Evolutionary conservation across 2,329 filamentous ascomycete species (phyloP).

Genomic region (Cercospora nicotianae): DNA sequence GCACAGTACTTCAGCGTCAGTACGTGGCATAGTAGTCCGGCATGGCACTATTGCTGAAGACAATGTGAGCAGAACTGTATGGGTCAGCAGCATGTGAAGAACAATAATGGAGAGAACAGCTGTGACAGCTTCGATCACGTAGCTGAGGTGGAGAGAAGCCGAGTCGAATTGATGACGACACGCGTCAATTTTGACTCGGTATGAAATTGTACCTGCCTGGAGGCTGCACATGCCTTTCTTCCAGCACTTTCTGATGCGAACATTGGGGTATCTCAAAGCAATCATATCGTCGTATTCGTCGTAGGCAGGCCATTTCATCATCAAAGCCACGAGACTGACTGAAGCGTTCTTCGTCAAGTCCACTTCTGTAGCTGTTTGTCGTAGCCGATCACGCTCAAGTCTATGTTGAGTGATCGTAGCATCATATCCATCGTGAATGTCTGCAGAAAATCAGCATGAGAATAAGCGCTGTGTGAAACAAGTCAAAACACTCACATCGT

Average conservation of each 20-base stretch:
- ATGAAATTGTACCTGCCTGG: background rate
- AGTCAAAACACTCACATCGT: conserved; percentile 41
- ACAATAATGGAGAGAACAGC: background rate
- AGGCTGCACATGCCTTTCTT: background rate
- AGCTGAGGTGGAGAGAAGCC: background rate
- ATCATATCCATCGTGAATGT: conserved; percentile 70
- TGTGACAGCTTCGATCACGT: background rate
- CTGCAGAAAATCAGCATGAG: conserved; percentile 40
- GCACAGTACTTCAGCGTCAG: background rate
- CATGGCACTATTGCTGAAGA: background rate
- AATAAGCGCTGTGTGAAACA: background rate
- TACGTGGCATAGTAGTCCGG: background rate
- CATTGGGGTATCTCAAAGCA: conserved; percentile 16
- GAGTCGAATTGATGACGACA: conserved; percentile 1
- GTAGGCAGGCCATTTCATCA: background rate
- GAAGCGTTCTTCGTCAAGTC: conserved; percentile 34
- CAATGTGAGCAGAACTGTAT: background rate
- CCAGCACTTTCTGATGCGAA: background rate
- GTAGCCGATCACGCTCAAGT: conserved; percentile 63
- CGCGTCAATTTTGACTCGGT: conserved; percentile 2
- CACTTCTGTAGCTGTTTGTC: conserved; percentile 59
- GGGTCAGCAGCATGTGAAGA: background rate
- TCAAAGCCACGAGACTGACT: background rate
- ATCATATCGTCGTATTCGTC: conserved; percentile 8
- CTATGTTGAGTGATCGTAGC: conserved; percentile 65